Evolutionary conservation across 441 rosid genomes (phyloP).

Genomic region (Biscutella auriculata): DNA sequence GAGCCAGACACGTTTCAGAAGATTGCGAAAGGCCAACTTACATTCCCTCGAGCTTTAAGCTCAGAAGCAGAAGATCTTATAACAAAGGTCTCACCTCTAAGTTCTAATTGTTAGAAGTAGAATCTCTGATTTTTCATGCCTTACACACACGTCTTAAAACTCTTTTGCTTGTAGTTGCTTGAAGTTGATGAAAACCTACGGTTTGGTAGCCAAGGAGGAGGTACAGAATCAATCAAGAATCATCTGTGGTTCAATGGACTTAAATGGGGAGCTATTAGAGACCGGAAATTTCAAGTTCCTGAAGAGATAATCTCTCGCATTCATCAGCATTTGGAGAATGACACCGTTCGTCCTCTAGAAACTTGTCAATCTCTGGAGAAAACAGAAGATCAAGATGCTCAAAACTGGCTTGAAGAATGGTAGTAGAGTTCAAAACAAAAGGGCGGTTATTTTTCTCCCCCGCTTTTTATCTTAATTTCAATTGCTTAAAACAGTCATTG

Average conservation of each 20-base stretch:
- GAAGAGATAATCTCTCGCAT: constrained; percentile 45
- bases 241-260: constrained; percentile 68
- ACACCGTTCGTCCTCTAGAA: constrained; percentile 19
- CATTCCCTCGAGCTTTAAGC: constrained; percentile 43
- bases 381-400: constrained; percentile 40
- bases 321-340: constrained; percentile 36
- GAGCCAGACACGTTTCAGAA: constrained; percentile 68
- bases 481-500: constrained; percentile 14
- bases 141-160: constrained; percentile 1
- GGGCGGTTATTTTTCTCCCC: background rate
- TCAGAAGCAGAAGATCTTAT: constrained; percentile 68
- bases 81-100: constrained; percentile 43
- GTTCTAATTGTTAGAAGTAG: background rate
- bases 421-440: constrained; percentile 21
- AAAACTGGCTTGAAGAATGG: constrained; percentile 84
- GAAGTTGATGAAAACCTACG: constrained; percentile 59
- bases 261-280: constrained; percentile 51
- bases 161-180: constrained; percentile 58
- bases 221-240: constrained; percentile 40
- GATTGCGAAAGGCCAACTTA: constrained; percentile 68
- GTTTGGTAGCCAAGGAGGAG: constrained; percentile 57
- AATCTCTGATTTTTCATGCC: background rate
- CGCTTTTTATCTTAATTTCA: background rate
- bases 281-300: constrained; percentile 45
- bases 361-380: constrained; percentile 28